Evolutionary conservation across 176 grass and related monocot genomes (phyloP), one percentile per base, ranked within the genome.

Genomic region (Cenchrus americanus): DNA sequence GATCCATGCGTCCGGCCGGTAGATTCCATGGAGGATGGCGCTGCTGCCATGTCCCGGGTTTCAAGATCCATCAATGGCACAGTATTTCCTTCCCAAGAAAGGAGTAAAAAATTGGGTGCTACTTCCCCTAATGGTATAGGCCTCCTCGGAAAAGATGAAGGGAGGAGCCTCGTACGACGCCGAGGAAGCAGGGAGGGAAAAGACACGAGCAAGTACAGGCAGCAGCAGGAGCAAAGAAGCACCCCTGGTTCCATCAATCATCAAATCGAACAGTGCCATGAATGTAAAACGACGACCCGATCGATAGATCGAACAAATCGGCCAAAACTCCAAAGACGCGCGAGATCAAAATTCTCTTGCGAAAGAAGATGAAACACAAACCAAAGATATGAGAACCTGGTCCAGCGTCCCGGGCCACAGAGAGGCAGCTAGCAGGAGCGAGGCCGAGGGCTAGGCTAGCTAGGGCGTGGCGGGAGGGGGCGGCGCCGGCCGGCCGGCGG

Each of bases 121-220:
- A 58, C 51, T 82, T 59, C 48, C 49, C 62, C 27, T 68, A 58
- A 32, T 62, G 46, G 63, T 22, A 40, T 86, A 84, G 67, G 59
- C 49, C 30, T 81, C 84, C 67, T 90, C 60, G 84, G 80, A 82
- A 90, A 86, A 86, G 88, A 86, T 86, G 80, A 90, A 79, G 74
- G 30, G 58, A 57, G 27, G 26, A 73, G n/a, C 52, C 19, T 50
- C 49, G 81, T 80, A 84, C 75, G 76, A 89, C 44, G 51, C 55
- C 57, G 65, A 62, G 6, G 23, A 30, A 54, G 77, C 44, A 34
- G 15, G 12, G 65, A 66, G 32, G 79, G 67, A 58, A 84, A 12
- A 66, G 66, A 61, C 66, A 21, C 4, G 78, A 70, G 47, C 26
- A 65, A 66, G 73, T 73, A 86, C 73, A 82, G 46, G 14, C 82